These are phyloP conservation scores for Tolypocladium paradoxum DNA, from an alignment of 2,329 filamentous ascomycete species.

Conservation along the genomic window DNA sequence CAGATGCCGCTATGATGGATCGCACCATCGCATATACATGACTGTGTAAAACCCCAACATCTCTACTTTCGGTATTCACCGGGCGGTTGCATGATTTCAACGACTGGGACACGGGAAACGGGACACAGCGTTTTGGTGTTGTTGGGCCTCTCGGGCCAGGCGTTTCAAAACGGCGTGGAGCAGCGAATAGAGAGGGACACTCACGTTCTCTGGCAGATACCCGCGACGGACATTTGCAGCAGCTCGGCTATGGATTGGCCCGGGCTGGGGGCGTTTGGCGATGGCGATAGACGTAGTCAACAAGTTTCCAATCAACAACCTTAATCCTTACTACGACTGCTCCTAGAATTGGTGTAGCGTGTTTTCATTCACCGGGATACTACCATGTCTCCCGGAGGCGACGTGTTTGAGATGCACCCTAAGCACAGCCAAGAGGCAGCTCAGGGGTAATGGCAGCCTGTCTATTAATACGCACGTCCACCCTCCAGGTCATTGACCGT, in stretches of 20 bases:
- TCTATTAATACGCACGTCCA: no score
- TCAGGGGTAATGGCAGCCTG: no score
- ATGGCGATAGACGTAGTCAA: neutral
- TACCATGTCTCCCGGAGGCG: no score
- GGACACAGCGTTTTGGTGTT: neutral
- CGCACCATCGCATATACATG: neutral
- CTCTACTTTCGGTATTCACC: neutral
- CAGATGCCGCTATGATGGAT: constrained; percentile 25
- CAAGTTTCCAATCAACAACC: neutral
- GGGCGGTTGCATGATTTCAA: neutral
- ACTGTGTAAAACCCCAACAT: neutral
- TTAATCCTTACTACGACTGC: neutral
- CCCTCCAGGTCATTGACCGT: no score
- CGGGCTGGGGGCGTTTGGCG: neutral
- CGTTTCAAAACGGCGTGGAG: neutral
- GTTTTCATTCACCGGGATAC: no score
- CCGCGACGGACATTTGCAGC: neutral
- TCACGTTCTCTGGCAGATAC: neutral
- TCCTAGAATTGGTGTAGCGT: no score
- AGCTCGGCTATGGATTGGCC: neutral
- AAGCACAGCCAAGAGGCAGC: no score
- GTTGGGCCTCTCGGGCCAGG: neutral
- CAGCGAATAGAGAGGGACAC: neutral
- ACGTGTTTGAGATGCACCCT: neutral
- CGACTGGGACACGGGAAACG: neutral